Conservation (phyloP, 495 filamentous ascomycete genomes). For the Penicillium roqueforti region DNA sequence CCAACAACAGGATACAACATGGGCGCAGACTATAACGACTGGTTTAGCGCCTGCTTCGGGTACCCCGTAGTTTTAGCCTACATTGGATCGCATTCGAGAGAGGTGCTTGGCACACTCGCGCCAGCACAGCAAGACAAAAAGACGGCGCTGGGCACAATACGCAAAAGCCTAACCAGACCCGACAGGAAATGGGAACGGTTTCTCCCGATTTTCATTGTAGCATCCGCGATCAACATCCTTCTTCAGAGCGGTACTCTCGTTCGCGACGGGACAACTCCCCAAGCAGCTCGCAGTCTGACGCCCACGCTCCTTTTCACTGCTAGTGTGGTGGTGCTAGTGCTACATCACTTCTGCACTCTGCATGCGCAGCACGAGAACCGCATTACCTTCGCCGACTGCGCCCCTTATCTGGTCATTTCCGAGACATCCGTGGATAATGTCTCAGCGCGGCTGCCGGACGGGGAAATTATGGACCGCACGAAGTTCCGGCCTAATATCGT, state of each 20-base stretch:
- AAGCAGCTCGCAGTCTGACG: not conserved
- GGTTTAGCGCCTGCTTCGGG: constrained; percentile 72
- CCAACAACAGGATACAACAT: constrained; percentile 63
- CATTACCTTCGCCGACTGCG: constrained; percentile 77
- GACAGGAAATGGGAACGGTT: not conserved
- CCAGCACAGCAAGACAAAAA: constrained; percentile 24
- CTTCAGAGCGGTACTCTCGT: not conserved
- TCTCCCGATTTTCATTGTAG: not conserved
- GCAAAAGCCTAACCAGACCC: not conserved
- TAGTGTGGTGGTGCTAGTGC: not conserved
- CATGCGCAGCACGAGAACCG: constrained; percentile 25
- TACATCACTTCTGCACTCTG: not conserved
- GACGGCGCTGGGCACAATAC: not conserved
- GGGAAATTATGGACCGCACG: constrained; percentile 60
- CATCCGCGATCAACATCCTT: not conserved
- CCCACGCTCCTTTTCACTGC: not conserved
- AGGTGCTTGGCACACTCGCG: constrained; percentile 57
- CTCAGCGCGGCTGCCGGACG: constrained; percentile 52
- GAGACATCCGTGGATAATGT: constrained; percentile 66
- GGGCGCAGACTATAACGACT: constrained; percentile 59
- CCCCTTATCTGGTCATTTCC: constrained; percentile 70
- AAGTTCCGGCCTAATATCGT: constrained; percentile 89
- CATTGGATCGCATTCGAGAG: constrained; percentile 58
- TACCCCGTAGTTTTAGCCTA: constrained; percentile 64
- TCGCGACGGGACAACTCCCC: not conserved